Conservation (phyloP, 2,329 filamentous ascomycete genomes). For the Fusarium virguliforme region DNA sequence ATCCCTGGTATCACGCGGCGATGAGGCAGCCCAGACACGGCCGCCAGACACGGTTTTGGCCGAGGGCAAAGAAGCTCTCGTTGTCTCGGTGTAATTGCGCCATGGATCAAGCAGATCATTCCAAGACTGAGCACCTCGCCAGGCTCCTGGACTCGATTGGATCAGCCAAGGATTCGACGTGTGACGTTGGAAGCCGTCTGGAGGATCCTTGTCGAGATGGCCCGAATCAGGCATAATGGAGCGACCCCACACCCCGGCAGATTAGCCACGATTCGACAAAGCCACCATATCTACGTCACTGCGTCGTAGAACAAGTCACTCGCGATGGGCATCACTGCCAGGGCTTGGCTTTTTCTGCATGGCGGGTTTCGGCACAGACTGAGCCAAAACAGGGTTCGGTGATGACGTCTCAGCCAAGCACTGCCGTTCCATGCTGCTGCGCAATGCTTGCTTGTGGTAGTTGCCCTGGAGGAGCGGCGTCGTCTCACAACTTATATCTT, state of each 20-base stretch:
- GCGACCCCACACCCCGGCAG: slow-evolving; percentile 38
- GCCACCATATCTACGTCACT: slow-evolving; percentile 49
- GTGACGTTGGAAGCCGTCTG: slow-evolving; percentile 36
- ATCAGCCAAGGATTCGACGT: slow-evolving; percentile 36
- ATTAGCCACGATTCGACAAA: slow-evolving; percentile 48
- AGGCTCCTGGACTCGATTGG: slow-evolving; percentile 26
- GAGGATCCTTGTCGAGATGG: slow-evolving; percentile 16
- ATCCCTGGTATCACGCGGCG: slow-evolving; percentile 33
- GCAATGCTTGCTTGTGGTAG: slow-evolving; percentile 34
- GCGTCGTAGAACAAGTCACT: slow-evolving; percentile 35
- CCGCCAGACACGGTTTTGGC: slow-evolving; percentile 1
- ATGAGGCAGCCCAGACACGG: slow-evolving; percentile 8
- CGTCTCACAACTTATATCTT: slow-evolving; percentile 31
- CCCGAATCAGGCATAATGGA: slow-evolving; percentile 46
- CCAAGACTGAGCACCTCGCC: slow-evolving; percentile 19
- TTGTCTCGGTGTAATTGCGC: slow-evolving; percentile 23
- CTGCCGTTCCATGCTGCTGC: slow-evolving; percentile 33
- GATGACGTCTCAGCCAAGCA: slow-evolving; percentile 49
- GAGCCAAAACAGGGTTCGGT: slow-evolving; percentile 37
- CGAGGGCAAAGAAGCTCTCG: not conserved
- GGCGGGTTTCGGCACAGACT: slow-evolving; percentile 36
- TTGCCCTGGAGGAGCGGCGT: slow-evolving; percentile 24
- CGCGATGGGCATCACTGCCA: slow-evolving; percentile 36
- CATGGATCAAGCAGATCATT: slow-evolving; percentile 27
- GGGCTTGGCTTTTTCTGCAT: slow-evolving; percentile 38